Base-by-base conservation (phyloP, 2,329 filamentous ascomycete species). In the Aaosphaeria pasadenensis region DNA sequence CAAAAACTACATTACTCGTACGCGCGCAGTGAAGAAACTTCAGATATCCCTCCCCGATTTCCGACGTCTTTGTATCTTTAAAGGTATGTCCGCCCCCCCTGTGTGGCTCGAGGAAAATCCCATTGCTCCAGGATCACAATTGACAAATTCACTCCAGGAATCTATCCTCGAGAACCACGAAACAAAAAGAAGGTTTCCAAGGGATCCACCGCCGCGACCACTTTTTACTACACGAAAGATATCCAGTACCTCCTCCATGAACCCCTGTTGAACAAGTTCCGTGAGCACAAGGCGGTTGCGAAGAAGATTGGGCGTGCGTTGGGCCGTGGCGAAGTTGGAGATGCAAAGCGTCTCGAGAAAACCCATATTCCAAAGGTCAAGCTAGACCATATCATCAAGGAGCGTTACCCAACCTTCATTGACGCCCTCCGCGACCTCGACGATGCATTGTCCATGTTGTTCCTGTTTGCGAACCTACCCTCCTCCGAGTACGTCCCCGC, bases 201-300 rank as follows among this genome's bases (percentile, higher is more conserved):
- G 74, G 90, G 89, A 51, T 85, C 91, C 29, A 96, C 89, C 33
- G 85, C 87, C 52, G 91, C 88, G 47, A 97, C 92, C 30, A 99
- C 94, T 53, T 99, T 97, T 71, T 86, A 86, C 75, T 86, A 86
- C 73, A 84, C 91, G 69, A 96, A 95, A 78, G 94, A 99, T 71
- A 96, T 99, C 60, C 92, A 97, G 74, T 99, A 96, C 66, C 87
- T 99, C 45, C 85, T 97, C 50, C 94, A 99, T 74, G 94, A 99
- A 74, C 95, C 94, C 30, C 82, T 99, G 5, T 81, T 99, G 49
- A 82, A 85, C 63, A 96, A 95, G 73, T 97, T 99, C 77, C 88
- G 94, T 69, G 94, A 99, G 55, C 94, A 97, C 72, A 99, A 99
- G 76, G 82, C 88, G 5, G 85, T 99, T 55, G 89, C 94, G 69